These are phyloP conservation scores for Elsinoe batatas DNA, from an alignment of 2,329 filamentous ascomycete genomes.

Conservation along the genomic window DNA sequence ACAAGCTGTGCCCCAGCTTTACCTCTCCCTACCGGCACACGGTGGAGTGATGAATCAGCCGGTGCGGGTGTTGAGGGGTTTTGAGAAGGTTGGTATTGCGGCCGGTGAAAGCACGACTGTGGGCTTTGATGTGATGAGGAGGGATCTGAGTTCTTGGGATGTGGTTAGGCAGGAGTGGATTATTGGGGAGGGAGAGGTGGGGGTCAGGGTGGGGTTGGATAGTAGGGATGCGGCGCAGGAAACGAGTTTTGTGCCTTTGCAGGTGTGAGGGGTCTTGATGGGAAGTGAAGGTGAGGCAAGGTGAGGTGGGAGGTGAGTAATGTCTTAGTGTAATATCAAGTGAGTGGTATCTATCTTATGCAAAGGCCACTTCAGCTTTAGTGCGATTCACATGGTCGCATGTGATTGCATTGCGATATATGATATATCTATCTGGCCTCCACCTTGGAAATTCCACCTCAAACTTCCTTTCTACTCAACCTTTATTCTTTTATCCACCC, in stretches of 20 bases:
- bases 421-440: too few relatives aligned
- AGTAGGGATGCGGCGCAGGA: conserved; percentile 19
- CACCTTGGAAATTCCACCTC: too few relatives aligned
- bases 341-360: too few relatives aligned
- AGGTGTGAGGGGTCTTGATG: neutral
- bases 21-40: conserved; percentile 38
- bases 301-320: too few relatives aligned
- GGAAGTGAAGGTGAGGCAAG: too few relatives aligned
- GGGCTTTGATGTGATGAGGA: conserved; percentile 29
- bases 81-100: conserved; percentile 31
- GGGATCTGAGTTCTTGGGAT: conserved; percentile 35
- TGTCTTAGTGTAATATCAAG: too few relatives aligned
- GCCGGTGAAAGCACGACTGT: conserved; percentile 21
- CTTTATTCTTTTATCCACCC: too few relatives aligned
- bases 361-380: too few relatives aligned
- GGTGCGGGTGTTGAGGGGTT: conserved; percentile 32
- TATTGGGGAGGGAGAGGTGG: conserved; percentile 16
- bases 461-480: too few relatives aligned
- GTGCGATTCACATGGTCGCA: too few relatives aligned
- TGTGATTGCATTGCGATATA: too few relatives aligned
- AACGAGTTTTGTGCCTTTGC: neutral
- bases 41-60: conserved; percentile 54
- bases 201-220: conserved; percentile 21
- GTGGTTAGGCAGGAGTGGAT: conserved; percentile 31
- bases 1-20: conserved; percentile 46